phyloP scores from a whole-genome alignment of 73 alveolate species.

The Tetrahymena malaccensis region DNA sequence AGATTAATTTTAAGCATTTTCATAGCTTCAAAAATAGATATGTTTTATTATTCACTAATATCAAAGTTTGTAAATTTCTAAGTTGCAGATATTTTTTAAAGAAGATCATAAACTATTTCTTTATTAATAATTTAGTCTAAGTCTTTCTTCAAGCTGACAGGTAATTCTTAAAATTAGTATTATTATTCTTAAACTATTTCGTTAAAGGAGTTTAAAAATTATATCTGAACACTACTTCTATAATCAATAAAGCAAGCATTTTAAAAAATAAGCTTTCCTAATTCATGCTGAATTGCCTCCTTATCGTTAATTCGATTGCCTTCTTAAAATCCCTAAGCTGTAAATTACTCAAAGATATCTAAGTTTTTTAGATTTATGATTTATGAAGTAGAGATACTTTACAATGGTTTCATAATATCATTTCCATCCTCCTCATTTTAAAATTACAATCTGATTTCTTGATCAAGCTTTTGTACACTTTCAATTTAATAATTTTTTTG shows the following conservation, averaged over 20 bases:
- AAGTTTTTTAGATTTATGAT: no score
- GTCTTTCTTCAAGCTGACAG: background rate
- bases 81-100: background rate
- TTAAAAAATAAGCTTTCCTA: no score
- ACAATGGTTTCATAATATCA: background rate
- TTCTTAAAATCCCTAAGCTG: background rate
- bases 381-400: background rate
- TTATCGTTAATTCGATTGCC: background rate
- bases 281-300: background rate
- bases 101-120: background rate
- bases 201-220: no score
- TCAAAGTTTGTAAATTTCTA: background rate
- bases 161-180: no score
- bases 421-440: no score
- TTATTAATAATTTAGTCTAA: no score
- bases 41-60: no score
- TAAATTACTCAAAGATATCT: background rate
- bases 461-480: background rate
- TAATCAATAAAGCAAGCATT: background rate
- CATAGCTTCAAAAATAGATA: no score
- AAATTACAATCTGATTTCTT: background rate
- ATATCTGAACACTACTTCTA: no score
- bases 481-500: no score
- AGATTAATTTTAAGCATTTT: no score
- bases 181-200: no score